Base-by-base conservation (phyloP, 2,329 filamentous ascomycete genomes). In the Rosellinia necatrix region DNA sequence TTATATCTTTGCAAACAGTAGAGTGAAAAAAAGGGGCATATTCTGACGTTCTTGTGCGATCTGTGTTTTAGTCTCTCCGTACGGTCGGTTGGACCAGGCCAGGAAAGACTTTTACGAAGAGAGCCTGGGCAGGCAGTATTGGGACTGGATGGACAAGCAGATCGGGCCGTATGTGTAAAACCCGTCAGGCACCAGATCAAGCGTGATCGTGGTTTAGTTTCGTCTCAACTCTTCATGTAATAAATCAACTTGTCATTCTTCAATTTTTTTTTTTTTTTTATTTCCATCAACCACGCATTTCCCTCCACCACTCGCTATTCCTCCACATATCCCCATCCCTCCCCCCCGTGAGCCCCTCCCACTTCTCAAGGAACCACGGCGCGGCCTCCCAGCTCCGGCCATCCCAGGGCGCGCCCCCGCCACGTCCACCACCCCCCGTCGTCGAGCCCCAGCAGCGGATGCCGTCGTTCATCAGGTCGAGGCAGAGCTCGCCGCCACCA, bases 121-220 rank as follows among this genome's bases (percentile, higher is more conserved):
- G 68, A 59, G 49, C 63, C 1, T 61, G 65, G 38, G 65, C 59
- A 22, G 71, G 38, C 63, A 70, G 43, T 77, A 79, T 53, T 79
- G 75, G 75, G 72, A 75, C 3, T 80, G 76, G 76, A 70, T 65
- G 30, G 76, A 78, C 48, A 69, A 74, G 43, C 72, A 75, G 52
- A 61, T 73, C 3, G 66, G 68, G 56, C 58, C 61, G 3, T 74
- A 37, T 13, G 2, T 35, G 8, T 34, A 41, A 24, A 49, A 15
- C 15, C 21, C 15, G 4, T 22, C 25, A 17, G 27, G n/a, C n/a
- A n/a, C n/a, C 13, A 2, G 15, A 19, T 9, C 17, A 19, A 13
- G 12, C 19, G 8, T 17, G 2, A 22, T 7, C 17, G 37, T 15
- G 27, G 17, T 6, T 13, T 17, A 9, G 19, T 9, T n/a, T 6